Base-by-base conservation (phyloP, 331 rosid species). In the Malus hybrid region DNA sequence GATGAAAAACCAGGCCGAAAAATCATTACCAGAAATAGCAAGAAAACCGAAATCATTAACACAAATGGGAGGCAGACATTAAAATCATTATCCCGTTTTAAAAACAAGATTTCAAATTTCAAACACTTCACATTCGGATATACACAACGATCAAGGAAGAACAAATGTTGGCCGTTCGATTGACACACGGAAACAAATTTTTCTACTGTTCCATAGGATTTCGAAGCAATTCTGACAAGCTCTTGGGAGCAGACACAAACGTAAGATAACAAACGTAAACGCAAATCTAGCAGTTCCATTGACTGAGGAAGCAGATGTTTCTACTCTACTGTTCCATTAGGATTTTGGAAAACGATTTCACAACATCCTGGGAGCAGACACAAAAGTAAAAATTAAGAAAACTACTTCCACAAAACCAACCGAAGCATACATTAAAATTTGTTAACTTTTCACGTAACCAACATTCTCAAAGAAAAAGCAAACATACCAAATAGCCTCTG, bases 401-500 rank as follows among this genome's bases (percentile, higher is more conserved):
- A 63, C 46, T 27, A 50, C 79, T 67, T 67, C 34, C 44, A 19
- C 16, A 39, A 15, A 14, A 33, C 79, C 82, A 69, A 84, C 74
- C 55, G 69, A 73, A 56, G 20, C 39, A 33, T 57, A 57, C 5
- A 27, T 31, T 19, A 59, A 67, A 42, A 69, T 28, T 64, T 36
- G 56, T 31, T 67, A 33, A 18, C 42, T 33, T 68, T 16, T 36
- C 65, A 73, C 68, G 28, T 5, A 1, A 48, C 32, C 62, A 71
- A 39, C 76, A 36, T 72, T 72, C 56, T 59, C 34, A 14, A 14
- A 73, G 20, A 10, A 73, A 10, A 61, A 44, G 1, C 67, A 70
- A 6, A 60, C 33, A 5, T 74, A 73, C 60, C 96, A 95, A 84
- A 76, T 79, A 90, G 29, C 99, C 97, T 75, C 99, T 87, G 74